These are phyloP conservation scores for Fusarium palustre DNA, from an alignment of 2,329 filamentous ascomycete species.

Conservation along the genomic window DNA sequence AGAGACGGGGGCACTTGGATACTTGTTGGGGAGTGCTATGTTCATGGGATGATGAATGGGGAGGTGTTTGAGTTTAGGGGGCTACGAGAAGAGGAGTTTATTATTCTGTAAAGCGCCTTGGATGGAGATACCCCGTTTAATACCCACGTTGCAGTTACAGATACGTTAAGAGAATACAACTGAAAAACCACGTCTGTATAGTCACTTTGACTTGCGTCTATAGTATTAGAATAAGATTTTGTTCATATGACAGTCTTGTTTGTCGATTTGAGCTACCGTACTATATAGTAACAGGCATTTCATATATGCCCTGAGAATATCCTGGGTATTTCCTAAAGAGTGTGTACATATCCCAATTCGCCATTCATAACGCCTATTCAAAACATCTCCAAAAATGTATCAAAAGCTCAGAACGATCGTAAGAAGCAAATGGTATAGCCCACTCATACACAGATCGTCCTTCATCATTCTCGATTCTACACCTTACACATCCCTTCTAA, in stretches of 20 bases:
- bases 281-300: neutral
- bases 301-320: neutral
- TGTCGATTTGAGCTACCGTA: neutral
- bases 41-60: constrained; percentile 54
- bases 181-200: neutral
- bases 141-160: neutral
- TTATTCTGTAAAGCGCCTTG: constrained; percentile 42
- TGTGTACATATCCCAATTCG: constrained; percentile 4
- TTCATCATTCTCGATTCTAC: neutral
- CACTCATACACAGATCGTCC: constrained; percentile 3
- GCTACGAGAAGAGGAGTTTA: constrained; percentile 48
- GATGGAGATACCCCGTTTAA: constrained; percentile 21
- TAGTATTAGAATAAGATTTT: neutral
- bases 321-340: constrained; percentile 20
- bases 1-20: constrained; percentile 36
- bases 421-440: constrained; percentile 44
- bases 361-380: constrained; percentile 31
- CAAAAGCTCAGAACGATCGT: constrained; percentile 27
- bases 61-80: constrained; percentile 46
- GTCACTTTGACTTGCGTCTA: neutral
- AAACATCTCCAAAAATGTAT: constrained; percentile 15
- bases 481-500: neutral
- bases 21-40: constrained; percentile 54
- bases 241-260: neutral
- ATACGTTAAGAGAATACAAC: too few relatives aligned